These are phyloP conservation scores for Solanum lycopersicoides DNA, from an alignment of 257 asterid species.

Conservation along the genomic window DNA sequence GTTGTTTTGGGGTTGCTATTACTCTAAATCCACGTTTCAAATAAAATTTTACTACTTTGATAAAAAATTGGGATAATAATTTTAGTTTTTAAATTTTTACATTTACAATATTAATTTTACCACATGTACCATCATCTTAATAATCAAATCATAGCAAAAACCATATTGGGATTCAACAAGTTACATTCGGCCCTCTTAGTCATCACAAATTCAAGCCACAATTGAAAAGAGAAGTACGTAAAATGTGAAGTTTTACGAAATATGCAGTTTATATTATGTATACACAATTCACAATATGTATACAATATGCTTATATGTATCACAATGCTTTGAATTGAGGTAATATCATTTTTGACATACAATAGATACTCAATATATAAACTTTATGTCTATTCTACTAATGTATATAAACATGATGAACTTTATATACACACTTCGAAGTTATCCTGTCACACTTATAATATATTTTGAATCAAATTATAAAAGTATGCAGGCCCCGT, in stretches of 20 bases:
- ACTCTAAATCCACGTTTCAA: too few species aligned
- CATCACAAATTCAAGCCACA: background rate
- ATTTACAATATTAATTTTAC: background rate
- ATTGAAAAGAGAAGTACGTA: background rate
- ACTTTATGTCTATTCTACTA: background rate
- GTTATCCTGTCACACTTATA: background rate
- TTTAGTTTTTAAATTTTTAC: background rate
- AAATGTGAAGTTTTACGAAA: background rate
- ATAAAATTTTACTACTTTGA: background rate
- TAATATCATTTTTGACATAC: background rate
- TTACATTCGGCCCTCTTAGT: too few species aligned
- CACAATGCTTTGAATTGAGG: background rate
- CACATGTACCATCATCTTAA: background rate
- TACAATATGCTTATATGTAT: background rate
- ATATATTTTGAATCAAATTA: background rate
- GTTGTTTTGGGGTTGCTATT: too few species aligned
- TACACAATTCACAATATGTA: background rate
- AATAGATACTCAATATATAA: background rate
- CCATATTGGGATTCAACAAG: background rate
- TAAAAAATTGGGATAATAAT: background rate
- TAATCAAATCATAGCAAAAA: background rate
- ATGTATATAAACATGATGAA: background rate
- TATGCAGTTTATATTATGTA: too few species aligned
- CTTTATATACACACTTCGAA: background rate
- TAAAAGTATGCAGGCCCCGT: too few species aligned